Evolutionary conservation across 306 rosid genomes (phyloP).

Genomic region (Carpinus fangiana): DNA sequence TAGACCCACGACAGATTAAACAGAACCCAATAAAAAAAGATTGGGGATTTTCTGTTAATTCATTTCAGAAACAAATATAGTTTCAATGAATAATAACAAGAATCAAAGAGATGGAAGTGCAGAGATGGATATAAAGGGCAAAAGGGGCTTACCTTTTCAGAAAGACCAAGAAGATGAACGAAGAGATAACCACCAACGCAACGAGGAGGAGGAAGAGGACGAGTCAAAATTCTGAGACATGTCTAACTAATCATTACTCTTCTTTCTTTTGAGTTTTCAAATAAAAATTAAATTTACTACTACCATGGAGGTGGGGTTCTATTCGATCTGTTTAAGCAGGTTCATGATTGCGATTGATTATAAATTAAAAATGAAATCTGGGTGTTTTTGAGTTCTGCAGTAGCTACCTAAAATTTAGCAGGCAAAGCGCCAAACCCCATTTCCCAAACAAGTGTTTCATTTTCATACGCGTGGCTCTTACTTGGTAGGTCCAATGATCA

Average conservation of each 20-base stretch:
- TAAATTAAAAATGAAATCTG: neutral
- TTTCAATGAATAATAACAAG: neutral
- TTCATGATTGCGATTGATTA: neutral
- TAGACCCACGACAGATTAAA: slow-evolving; percentile 20
- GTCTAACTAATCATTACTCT: slow-evolving; percentile 12
- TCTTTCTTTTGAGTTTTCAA: neutral
- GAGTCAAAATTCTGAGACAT: slow-evolving; percentile 19
- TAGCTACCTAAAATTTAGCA: slow-evolving; percentile 1
- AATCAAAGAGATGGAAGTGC: neutral
- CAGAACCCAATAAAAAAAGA: slow-evolving; percentile 8
- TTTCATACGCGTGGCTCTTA: slow-evolving; percentile 24
- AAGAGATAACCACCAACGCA: neutral
- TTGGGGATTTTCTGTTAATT: slow-evolving; percentile 10
- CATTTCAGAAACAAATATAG: slow-evolving; percentile 1
- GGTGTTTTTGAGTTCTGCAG: neutral
- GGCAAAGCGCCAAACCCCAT: neutral
- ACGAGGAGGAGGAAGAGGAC: slow-evolving; percentile 29
- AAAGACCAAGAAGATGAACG: slow-evolving; percentile 29
- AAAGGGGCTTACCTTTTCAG: slow-evolving; percentile 36
- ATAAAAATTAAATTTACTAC: neutral
- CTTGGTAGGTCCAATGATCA: neutral
- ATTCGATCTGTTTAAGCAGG: slow-evolving; percentile 1
- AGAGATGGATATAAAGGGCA: slow-evolving; percentile 11
- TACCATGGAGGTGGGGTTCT: neutral
- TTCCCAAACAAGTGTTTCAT: neutral